Conservation (phyloP, 139 green algal genomes). For the Edaphochlamys debaryana region DNA sequence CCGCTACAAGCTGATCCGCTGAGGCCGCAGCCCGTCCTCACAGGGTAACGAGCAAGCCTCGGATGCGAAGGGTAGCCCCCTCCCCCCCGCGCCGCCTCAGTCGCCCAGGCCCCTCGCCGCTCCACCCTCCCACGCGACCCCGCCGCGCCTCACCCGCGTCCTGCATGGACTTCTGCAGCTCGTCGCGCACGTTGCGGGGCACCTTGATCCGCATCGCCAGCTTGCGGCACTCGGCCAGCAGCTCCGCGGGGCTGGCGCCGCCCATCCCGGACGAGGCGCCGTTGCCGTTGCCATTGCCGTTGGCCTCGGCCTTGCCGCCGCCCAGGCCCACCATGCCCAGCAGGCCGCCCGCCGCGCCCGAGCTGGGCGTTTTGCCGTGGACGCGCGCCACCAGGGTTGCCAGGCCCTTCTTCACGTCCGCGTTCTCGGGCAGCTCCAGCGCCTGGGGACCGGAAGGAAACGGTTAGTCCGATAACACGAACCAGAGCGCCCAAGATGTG, state of each 20-base stretch:
- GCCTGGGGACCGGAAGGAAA: too few relatives aligned
- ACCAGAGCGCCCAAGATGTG: too few relatives aligned
- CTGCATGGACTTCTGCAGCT: constrained; percentile 77
- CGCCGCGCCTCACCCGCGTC: constrained; percentile 37
- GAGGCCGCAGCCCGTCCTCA: too few relatives aligned
- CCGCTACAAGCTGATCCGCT: too few relatives aligned
- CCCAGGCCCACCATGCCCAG: constrained; percentile 4
- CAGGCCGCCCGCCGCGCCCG: not conserved
- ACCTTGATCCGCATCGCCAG: constrained; percentile 69
- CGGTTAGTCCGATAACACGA: too few relatives aligned
- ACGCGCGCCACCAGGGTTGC: constrained; percentile 28
- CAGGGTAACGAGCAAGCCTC: too few relatives aligned
- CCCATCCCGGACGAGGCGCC: not conserved
- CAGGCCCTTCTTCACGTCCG: constrained; percentile 65
- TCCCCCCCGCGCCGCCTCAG: too few relatives aligned
- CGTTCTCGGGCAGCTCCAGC: constrained; percentile 77
- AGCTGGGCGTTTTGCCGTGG: not conserved
- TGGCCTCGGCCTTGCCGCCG: constrained; percentile 7
- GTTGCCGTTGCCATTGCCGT: constrained; percentile 16
- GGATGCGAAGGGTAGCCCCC: too few relatives aligned
- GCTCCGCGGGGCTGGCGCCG: constrained; percentile 1
- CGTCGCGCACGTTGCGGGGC: constrained; percentile 66
- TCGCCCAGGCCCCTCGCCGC: too few relatives aligned
- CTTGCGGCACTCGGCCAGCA: constrained; percentile 66
- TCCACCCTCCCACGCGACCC: not conserved